Percentiles rank a stretch among this genome's conserved stretches.
Conservation (phyloP, 2,329 filamentous ascomycete species). For the Arachnomyces sp. region DNA sequence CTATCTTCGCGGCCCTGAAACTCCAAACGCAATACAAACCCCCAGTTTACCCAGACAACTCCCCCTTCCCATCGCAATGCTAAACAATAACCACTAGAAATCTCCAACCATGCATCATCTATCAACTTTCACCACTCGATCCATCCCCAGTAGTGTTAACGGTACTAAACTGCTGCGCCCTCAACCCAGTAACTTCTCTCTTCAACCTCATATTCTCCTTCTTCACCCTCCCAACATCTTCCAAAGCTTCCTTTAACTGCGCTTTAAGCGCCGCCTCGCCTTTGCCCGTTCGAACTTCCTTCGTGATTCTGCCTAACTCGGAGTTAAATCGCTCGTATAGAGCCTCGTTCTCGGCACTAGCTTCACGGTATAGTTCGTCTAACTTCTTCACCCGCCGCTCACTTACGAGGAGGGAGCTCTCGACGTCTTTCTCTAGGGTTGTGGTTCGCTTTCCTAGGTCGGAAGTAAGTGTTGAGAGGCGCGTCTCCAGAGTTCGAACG, state of each 20-base stretch:
- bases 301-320: slow-evolving; percentile 77
- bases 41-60: no score
- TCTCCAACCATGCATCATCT: neutral
- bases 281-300: slow-evolving; percentile 64
- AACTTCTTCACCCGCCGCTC: slow-evolving; percentile 74
- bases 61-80: no score
- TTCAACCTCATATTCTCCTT: slow-evolving; percentile 79
- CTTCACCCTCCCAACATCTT: slow-evolving; percentile 68
- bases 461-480: slow-evolving; percentile 51
- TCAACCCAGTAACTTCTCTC: slow-evolving; percentile 67
- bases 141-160: slow-evolving; percentile 18
- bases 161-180: slow-evolving; percentile 39
- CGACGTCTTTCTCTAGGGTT: slow-evolving; percentile 61
- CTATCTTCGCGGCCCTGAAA: no score
- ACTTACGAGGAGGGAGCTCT: slow-evolving; percentile 60
- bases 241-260: slow-evolving; percentile 62
- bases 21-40: no score
- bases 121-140: slow-evolving; percentile 11
- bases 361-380: slow-evolving; percentile 81
- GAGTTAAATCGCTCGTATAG: slow-evolving; percentile 86
- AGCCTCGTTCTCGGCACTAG: slow-evolving; percentile 82
- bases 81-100: neutral
- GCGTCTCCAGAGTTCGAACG: slow-evolving; percentile 59
- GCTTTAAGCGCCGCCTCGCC: slow-evolving; percentile 69
- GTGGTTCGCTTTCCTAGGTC: slow-evolving; percentile 55